Evolutionary conservation across 2,329 filamentous ascomycete species (phyloP).

Genomic region (Penicillium decumbens): DNA sequence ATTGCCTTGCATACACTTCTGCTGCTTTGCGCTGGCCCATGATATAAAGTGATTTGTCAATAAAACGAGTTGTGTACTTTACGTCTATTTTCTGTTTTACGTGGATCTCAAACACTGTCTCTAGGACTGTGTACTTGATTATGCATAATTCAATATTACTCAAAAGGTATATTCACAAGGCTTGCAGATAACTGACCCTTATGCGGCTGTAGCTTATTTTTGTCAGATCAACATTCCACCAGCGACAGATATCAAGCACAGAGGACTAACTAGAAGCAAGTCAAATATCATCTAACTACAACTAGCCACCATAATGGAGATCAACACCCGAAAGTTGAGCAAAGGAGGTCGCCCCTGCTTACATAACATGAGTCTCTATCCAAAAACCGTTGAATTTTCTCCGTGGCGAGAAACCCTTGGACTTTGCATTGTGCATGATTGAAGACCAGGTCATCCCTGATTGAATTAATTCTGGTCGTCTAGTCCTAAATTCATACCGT

Average conservation of each 20-base stretch:
- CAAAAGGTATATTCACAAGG: too few relatives aligned
- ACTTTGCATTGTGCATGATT: not conserved
- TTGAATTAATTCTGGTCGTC: not conserved
- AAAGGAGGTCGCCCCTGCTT: slow-evolving; percentile 5
- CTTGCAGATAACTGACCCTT: too few relatives aligned
- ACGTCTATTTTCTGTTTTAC: not conserved
- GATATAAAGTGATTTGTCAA: not conserved
- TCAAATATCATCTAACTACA: too few relatives aligned
- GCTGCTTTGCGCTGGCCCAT: not conserved
- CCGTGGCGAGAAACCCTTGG: slow-evolving; percentile 12
- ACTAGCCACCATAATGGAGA: not conserved
- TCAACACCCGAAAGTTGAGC: not conserved
- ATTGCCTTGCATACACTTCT: slow-evolving; percentile 5
- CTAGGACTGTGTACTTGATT: not conserved
- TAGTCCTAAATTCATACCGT: not conserved
- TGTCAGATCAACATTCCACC: too few relatives aligned
- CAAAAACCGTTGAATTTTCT: slow-evolving; percentile 14
- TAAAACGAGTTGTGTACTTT: not conserved
- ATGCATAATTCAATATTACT: not conserved
- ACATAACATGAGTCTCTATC: slow-evolving; percentile 11
- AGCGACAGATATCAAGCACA: too few relatives aligned
- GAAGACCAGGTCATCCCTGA: not conserved
- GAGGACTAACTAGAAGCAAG: too few relatives aligned
- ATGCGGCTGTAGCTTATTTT: too few relatives aligned
- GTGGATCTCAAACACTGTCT: not conserved